Conservation (phyloP, 306 rosid genomes). For the Bauhinia variegata region DNA sequence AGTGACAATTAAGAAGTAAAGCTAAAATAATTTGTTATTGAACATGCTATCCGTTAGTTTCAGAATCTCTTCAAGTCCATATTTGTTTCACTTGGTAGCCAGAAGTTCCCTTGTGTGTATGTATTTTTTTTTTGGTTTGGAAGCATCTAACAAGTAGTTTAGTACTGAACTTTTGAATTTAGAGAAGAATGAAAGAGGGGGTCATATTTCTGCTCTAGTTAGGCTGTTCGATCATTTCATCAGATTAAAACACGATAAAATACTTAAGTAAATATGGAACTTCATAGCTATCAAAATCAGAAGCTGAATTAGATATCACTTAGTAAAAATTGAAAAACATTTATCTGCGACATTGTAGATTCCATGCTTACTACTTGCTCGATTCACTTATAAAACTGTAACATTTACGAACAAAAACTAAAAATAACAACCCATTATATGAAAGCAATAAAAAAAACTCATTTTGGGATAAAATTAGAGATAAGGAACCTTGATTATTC, state of each 20-base stretch:
- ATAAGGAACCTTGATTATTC: slow-evolving; percentile 49
- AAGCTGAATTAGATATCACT: not conserved
- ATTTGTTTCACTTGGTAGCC: not conserved
- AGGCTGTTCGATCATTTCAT: not conserved
- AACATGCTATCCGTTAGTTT: not conserved
- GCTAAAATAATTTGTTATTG: no score
- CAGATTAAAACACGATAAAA: not conserved
- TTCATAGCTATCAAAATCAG: not conserved
- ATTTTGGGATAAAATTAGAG: not conserved
- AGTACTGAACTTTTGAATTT: not conserved
- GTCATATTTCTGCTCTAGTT: not conserved
- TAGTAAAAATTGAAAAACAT: not conserved
- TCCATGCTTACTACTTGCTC: not conserved
- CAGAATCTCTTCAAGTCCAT: not conserved
- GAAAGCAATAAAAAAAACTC: not conserved
- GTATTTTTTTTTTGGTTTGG: no score
- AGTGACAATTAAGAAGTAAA: no score
- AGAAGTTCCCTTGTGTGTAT: not conserved
- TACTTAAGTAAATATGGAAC: not conserved
- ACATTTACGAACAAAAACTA: not conserved
- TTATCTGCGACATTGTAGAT: no score
- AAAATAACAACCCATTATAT: not conserved
- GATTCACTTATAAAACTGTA: not conserved
- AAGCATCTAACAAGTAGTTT: no score
- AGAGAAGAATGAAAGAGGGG: not conserved